Conservation (phyloP, 768 basidiomycete genomes). For the Xerocomellus dryophilus region DNA sequence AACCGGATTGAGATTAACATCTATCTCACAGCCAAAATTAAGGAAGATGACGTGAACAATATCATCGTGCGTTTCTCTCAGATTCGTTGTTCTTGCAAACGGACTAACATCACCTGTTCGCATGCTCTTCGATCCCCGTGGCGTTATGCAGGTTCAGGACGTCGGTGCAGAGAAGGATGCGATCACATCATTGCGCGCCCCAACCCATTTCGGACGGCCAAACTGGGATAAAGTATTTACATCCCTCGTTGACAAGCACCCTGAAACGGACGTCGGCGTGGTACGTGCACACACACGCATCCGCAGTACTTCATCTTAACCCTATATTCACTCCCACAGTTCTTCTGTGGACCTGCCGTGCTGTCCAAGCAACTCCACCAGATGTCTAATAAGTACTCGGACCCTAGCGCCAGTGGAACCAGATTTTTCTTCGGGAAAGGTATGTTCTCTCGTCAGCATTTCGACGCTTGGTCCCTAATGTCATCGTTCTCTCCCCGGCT, state of each 20-base stretch:
- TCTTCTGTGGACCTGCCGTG: constrained; percentile 83
- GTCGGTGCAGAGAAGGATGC: constrained; percentile 93
- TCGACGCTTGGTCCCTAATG: constrained; percentile 2
- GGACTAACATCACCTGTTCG: background rate
- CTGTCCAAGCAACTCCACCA: constrained; percentile 70
- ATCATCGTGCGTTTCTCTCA: constrained; percentile 60
- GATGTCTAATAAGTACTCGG: constrained; percentile 84
- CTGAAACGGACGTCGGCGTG: constrained; percentile 87
- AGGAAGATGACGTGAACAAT: constrained; percentile 91
- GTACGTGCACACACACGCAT: constrained; percentile 33
- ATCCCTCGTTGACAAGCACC: constrained; percentile 77
- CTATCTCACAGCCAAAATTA: constrained; percentile 87
- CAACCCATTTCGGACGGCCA: constrained; percentile 90
- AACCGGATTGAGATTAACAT: constrained; percentile 91
- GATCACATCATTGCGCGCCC: constrained; percentile 83
- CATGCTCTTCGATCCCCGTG: background rate
- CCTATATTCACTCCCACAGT: constrained; percentile 31
- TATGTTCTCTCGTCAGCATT: constrained; percentile 30
- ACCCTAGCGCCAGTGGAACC: constrained; percentile 64
- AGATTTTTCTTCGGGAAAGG: constrained; percentile 92
- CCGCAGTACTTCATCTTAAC: background rate
- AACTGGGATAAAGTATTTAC: constrained; percentile 78
- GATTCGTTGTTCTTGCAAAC: background rate
- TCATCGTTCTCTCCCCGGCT: background rate
- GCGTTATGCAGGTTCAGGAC: constrained; percentile 61